Evolutionary conservation across 331 rosid species (phyloP).

Genomic region (Quercus lobata): DNA sequence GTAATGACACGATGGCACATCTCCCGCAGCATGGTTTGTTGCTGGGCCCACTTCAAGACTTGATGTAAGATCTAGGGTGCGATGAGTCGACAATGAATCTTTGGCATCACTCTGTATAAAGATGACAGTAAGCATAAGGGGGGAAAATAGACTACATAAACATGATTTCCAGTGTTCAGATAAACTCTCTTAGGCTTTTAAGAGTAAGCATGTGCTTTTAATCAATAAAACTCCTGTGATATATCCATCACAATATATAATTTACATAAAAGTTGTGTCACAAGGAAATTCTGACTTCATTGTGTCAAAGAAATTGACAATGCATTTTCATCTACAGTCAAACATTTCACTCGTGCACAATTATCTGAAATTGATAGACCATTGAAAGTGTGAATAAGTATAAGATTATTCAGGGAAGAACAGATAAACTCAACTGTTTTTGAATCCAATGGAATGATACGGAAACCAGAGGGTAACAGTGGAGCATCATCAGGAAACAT

Average conservation of each 20-base stretch:
- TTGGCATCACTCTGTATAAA: constrained; percentile 63
- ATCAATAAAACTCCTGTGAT: not conserved
- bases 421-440: constrained; percentile 75
- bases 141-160: not conserved
- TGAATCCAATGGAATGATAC: constrained; percentile 79
- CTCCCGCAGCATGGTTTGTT: constrained; percentile 37
- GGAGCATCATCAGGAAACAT: constrained; percentile 91
- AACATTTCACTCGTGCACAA: not conserved
- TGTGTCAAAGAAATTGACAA: not conserved
- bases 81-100: constrained; percentile 46
- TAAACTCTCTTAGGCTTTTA: not conserved
- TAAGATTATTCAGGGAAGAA: not conserved
- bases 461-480: constrained; percentile 90
- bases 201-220: not conserved
- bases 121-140: not conserved
- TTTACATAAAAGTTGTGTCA: too few species aligned
- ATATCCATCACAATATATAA: not conserved
- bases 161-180: not conserved
- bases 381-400: not conserved
- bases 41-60: constrained; percentile 84
- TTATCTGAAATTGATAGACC: not conserved
- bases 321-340: not conserved
- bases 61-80: constrained; percentile 79
- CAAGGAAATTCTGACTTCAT: not conserved
- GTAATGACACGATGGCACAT: constrained; percentile 43